phyloP scores from a whole-genome alignment of 192 early-diverging fungal species.

The Chytriomyces sp. region DNA sequence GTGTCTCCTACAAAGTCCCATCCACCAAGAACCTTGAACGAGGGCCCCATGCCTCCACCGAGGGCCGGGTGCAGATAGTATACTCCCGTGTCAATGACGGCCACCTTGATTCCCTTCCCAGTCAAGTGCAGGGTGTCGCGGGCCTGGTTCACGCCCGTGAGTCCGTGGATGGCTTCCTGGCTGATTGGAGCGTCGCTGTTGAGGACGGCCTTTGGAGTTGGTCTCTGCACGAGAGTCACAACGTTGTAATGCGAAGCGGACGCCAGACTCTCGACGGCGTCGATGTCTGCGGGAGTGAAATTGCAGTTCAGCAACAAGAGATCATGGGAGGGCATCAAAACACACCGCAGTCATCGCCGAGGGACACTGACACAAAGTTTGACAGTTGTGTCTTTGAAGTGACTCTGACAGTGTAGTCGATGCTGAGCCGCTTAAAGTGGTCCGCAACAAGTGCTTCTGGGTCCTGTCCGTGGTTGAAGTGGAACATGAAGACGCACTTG shows the following conservation, averaged over 20 bases:
- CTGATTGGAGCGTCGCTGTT: not conserved
- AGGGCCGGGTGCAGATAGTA: slow-evolving; percentile 60
- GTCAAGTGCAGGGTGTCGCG: slow-evolving; percentile 41
- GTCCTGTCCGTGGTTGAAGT: not conserved
- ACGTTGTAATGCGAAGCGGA: not conserved
- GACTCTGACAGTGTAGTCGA: not conserved
- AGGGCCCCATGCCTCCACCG: slow-evolving; percentile 49
- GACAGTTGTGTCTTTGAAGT: not conserved
- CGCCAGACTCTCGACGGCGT: not conserved
- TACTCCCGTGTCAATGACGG: slow-evolving; percentile 58
- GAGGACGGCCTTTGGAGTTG: not conserved
- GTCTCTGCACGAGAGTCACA: not conserved
- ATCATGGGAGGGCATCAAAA: not conserved
- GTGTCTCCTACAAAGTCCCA: slow-evolving; percentile 52
- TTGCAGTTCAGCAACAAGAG: not conserved
- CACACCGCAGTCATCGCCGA: not conserved
- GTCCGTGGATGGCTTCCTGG: slow-evolving; percentile 3
- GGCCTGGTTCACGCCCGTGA: slow-evolving; percentile 41
- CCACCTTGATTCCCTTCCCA: slow-evolving; percentile 59
- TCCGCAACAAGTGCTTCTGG: not conserved
- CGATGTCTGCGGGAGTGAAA: not conserved
- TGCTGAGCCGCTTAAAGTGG: not conserved
- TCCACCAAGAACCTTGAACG: slow-evolving; percentile 45
- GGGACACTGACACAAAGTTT: not conserved
- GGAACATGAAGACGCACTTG: not conserved